Conservation (phyloP, 2,329 filamentous ascomycete genomes). For the Pestalotiopsis fici region DNA sequence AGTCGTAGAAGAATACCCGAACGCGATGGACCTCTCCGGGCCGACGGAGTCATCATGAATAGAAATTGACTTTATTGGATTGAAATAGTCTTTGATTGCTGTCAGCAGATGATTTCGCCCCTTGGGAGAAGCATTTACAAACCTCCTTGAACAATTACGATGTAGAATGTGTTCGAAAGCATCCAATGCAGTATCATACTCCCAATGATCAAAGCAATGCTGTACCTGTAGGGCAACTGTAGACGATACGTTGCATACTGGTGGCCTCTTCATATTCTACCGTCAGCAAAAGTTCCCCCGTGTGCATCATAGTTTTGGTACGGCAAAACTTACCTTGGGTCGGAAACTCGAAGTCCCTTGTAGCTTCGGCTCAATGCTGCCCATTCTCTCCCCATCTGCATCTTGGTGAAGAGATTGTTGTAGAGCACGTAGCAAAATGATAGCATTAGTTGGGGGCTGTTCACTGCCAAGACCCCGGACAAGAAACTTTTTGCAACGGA, state of each 20-base stretch:
- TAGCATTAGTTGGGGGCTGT: slow-evolving; percentile 39
- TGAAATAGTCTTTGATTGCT: neutral
- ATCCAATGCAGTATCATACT: slow-evolving; percentile 42
- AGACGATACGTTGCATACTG: slow-evolving; percentile 39
- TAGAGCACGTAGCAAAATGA: slow-evolving; percentile 39
- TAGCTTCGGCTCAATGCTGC: slow-evolving; percentile 28
- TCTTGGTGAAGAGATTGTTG: slow-evolving; percentile 42
- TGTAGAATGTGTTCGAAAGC: slow-evolving; percentile 39
- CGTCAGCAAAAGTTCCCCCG: neutral
- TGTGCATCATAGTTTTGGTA: neutral
- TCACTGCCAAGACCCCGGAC: slow-evolving; percentile 25
- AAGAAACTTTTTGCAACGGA: slow-evolving; percentile 7
- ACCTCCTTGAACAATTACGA: slow-evolving; percentile 26
- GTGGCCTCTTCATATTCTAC: neutral
- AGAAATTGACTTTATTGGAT: neutral
- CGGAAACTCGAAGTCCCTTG: slow-evolving; percentile 34
- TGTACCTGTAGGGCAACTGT: slow-evolving; percentile 40
- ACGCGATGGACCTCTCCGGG: slow-evolving; percentile 8
- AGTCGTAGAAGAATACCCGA: slow-evolving; percentile 13
- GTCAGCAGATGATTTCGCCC: neutral
- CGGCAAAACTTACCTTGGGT: slow-evolving; percentile 17
- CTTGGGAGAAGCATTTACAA: neutral
- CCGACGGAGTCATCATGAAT: slow-evolving; percentile 11
- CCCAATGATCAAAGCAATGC: slow-evolving; percentile 33
- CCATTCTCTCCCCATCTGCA: slow-evolving; percentile 44